Evolutionary conservation across 345 rosid species (phyloP), one percentile per base, ranked within the genome.

Genomic region (Toxicodendron radicans): DNA sequence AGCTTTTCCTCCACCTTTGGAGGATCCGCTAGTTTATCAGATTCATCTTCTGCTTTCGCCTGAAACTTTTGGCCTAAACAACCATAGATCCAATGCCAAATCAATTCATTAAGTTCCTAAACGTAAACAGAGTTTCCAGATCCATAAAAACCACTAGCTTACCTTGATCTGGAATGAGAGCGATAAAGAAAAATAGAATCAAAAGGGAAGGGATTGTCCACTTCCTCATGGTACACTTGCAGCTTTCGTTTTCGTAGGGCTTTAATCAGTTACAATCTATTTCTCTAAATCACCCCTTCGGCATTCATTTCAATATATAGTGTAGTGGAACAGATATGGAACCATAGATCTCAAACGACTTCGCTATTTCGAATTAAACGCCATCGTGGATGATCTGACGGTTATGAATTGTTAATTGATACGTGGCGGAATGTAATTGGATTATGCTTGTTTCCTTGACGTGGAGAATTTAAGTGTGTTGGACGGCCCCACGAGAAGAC

Each of bases 1-100:
- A 95, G 84, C 80, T 86, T 91, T 41, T 95, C 99, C 80, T 95
- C 98, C 3, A 95, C 90, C 84, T 93, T 93, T 0, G 99, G 99
- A 79, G 97, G 94, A 90, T 89, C 94, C 69, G 83, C 80, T 20
- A 81, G 79, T 17, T 77, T 86, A 60, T 84, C 89, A 2, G 90
- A 79, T 60, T 86, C 90, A 61, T 63, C 92, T 66, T 93, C 92
- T 0, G 97, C 99, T 80, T 85, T 95, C 46, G 91, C 97, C 56
- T 85, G 97, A 10, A 91, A 65, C 75, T 93, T 95, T 82, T 91
- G 77, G 33, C 91, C 99, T 95, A 30, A 23, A 70, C 51, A 68
- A 58, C 20, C 64, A 78, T 18, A 85, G 79, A 85, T 76, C 85
- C 81, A 9, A 64, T 41, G 2, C 10, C 59, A 70, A 57, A 54